Conservation (phyloP, 352 stramenopile species). For the Globisporangium solare region DNA sequence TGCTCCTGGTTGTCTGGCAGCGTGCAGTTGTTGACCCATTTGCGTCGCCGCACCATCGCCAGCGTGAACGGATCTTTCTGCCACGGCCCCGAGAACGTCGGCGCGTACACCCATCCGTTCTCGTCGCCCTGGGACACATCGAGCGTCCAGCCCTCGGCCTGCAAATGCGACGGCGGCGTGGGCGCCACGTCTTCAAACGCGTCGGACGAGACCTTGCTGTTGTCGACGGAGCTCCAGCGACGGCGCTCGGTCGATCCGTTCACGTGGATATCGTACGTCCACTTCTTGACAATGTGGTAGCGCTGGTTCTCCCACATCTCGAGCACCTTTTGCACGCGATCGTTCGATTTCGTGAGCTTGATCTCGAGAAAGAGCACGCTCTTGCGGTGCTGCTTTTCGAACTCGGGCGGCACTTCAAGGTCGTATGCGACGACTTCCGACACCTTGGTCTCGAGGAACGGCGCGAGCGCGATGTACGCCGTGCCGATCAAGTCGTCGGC, state of each 20-base stretch:
- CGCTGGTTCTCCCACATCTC: constrained; percentile 86
- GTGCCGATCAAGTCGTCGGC: constrained; percentile 56
- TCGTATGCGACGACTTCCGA: constrained; percentile 49
- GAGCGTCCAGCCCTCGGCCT: constrained; percentile 69
- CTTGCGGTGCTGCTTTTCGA: constrained; percentile 57
- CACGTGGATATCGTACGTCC: constrained; percentile 59
- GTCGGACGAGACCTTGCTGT: constrained; percentile 55
- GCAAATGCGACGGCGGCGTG: constrained; percentile 40
- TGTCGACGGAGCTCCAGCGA: constrained; percentile 64
- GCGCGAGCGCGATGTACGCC: constrained; percentile 40
- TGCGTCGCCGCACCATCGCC: constrained; percentile 69
- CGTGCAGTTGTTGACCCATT: constrained; percentile 77
- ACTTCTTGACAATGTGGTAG: constrained; percentile 75
- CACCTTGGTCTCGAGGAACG: constrained; percentile 39
- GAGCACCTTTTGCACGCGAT: constrained; percentile 58
- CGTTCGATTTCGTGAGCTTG: constrained; percentile 36
- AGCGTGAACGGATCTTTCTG: constrained; percentile 69
- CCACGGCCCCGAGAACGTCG: constrained; percentile 72
- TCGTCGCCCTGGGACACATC: constrained; percentile 74
- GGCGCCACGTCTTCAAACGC: constrained; percentile 68
- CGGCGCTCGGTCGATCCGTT: constrained; percentile 57
- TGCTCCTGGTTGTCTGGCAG: constrained; percentile 10
- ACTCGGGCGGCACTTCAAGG: constrained; percentile 50
- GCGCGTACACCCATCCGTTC: constrained; percentile 81
- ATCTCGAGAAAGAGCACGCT: constrained; percentile 59